Conservation (phyloP, 768 basidiomycete genomes). For the Boletus sp. region DNA sequence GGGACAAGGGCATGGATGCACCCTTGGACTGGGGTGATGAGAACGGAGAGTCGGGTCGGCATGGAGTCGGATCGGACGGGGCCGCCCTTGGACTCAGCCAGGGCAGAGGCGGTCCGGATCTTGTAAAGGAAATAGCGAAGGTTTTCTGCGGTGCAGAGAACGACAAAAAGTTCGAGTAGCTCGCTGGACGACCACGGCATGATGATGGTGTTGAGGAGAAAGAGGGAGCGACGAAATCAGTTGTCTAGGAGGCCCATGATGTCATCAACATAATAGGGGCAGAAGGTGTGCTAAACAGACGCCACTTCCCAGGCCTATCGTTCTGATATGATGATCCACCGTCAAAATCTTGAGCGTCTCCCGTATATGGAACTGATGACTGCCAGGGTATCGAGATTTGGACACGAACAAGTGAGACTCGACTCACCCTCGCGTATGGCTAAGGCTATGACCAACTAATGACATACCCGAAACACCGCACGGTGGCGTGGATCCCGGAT, state of each 20-base stretch:
- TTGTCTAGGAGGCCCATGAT: neutral
- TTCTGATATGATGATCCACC: neutral
- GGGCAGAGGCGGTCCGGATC: neutral
- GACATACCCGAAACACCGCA: no score
- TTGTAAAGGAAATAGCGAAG: neutral
- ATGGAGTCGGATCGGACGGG: conserved; percentile 2
- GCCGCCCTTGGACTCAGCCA: conserved; percentile 4
- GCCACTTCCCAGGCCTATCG: no score
- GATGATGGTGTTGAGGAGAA: neutral
- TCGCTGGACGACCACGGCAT: conserved; percentile 1
- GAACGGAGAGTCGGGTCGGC: neutral
- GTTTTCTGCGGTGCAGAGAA: neutral
- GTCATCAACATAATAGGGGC: neutral
- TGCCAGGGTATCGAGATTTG: no score
- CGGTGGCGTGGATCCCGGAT: no score
- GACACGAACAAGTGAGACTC: no score
- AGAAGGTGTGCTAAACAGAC: neutral
- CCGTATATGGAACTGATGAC: no score
- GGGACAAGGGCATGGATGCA: neutral
- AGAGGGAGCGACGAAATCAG: neutral
- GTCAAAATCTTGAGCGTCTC: no score
- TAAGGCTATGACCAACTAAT: no score
- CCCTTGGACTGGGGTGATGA: neutral
- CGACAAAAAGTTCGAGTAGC: neutral
- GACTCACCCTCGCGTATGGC: no score